These are phyloP conservation scores for Trametes cubensis DNA, from an alignment of 768 basidiomycete species.

Conservation along the genomic window DNA sequence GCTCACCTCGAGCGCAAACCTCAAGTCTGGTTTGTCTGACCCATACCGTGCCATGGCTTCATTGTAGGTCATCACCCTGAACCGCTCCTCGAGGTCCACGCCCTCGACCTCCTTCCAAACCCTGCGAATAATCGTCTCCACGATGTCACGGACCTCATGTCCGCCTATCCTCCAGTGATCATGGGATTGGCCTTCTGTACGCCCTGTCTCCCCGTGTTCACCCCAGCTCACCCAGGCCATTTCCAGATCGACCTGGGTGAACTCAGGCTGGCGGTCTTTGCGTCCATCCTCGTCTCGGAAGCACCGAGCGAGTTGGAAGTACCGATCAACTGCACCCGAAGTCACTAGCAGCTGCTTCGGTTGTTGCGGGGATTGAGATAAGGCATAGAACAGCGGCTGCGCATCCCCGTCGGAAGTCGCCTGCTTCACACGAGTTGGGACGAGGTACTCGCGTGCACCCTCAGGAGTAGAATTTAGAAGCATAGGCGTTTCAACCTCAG, in stretches of 20 bases:
- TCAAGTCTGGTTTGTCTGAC: slow-evolving; percentile 92
- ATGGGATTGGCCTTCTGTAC: slow-evolving; percentile 15
- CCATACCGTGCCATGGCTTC: slow-evolving; percentile 97
- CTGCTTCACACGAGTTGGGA: slow-evolving; percentile 66
- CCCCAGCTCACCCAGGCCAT: slow-evolving; percentile 95
- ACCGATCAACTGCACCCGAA: slow-evolving; percentile 86
- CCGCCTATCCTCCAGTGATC: slow-evolving; percentile 86
- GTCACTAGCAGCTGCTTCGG: slow-evolving; percentile 92
- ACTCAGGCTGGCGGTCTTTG: slow-evolving; percentile 95
- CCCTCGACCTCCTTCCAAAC: slow-evolving; percentile 78
- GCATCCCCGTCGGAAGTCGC: slow-evolving; percentile 29
- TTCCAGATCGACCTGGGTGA: slow-evolving; percentile 95
- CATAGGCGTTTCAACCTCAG: slow-evolving; percentile 92
- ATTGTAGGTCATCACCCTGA: slow-evolving; percentile 84
- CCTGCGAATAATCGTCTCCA: slow-evolving; percentile 71
- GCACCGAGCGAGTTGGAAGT: slow-evolving; percentile 92
- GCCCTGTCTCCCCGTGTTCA: slow-evolving; percentile 3
- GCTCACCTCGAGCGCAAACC: slow-evolving; percentile 83
- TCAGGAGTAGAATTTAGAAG: slow-evolving; percentile 91
- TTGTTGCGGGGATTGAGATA: slow-evolving; percentile 95
- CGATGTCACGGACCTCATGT: slow-evolving; percentile 72
- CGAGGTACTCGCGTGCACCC: slow-evolving; percentile 92
- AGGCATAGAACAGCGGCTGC: slow-evolving; percentile 72
- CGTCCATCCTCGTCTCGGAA: slow-evolving; percentile 96
- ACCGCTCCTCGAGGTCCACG: slow-evolving; percentile 58